Percentiles rank a stretch among this genome's conserved stretches.
phyloP scores from a whole-genome alignment of 2,329 filamentous ascomycete genomes.

The Phialophora verrucosa region DNA sequence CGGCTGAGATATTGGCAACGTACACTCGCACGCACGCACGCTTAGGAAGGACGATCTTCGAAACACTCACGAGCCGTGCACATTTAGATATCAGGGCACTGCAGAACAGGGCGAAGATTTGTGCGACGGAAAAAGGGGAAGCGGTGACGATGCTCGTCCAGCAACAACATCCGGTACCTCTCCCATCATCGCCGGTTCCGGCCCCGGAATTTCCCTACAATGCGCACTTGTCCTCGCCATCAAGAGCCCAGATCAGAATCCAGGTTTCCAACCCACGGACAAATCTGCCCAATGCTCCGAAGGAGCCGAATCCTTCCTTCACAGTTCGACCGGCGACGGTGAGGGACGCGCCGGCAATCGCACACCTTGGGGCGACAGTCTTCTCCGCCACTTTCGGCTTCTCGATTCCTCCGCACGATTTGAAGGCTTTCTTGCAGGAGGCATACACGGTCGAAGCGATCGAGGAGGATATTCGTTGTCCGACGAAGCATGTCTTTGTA shows the following conservation, averaged over 20 bases:
- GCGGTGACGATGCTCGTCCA: conserved; percentile 16
- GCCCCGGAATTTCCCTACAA: conserved; percentile 22
- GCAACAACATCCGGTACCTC: conserved; percentile 11
- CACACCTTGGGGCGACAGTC: conserved; percentile 31
- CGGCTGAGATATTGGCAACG: no score
- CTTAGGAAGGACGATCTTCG: no score
- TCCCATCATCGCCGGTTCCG: conserved; percentile 12
- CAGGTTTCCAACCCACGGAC: not conserved
- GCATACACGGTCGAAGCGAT: conserved; percentile 31
- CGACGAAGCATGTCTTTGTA: conserved; percentile 31
- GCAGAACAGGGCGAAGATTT: not conserved
- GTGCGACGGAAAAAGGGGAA: not conserved
- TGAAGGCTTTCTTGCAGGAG: conserved; percentile 31
- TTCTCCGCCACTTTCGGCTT: conserved; percentile 36
- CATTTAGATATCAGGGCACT: no score
- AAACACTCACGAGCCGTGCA: no score
- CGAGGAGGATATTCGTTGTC: conserved; percentile 24
- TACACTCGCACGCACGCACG: no score
- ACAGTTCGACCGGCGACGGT: conserved; percentile 25
- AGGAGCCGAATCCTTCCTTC: conserved; percentile 10
- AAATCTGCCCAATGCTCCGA: not conserved
- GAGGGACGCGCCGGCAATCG: conserved; percentile 30
- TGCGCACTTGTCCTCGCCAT: conserved; percentile 25
- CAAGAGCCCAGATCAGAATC: conserved; percentile 17
- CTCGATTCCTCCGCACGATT: conserved; percentile 33